Evolutionary conservation across 1,284 basidiomycete species (phyloP).

Genomic region (Xerocomus cyaneibrunnescens): DNA sequence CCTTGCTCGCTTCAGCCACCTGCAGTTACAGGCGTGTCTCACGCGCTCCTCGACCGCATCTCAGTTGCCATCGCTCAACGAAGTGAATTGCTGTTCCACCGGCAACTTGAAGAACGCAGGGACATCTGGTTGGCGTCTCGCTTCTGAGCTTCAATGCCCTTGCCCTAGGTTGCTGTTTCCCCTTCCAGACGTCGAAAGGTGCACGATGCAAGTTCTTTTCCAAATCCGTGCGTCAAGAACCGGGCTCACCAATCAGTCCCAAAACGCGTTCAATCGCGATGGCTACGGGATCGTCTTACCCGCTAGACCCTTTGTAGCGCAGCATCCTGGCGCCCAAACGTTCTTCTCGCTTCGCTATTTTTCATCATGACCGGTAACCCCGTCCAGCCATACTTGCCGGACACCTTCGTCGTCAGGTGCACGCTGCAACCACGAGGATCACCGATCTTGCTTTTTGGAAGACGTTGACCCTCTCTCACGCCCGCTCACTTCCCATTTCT

Average conservation of each 20-base stretch:
- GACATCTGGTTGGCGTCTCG: not conserved
- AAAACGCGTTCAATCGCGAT: slow-evolving; percentile 13
- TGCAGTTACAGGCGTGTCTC: not conserved
- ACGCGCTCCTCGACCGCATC: slow-evolving; percentile 3
- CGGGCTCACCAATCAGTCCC: not conserved
- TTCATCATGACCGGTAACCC: not conserved
- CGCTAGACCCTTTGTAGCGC: not conserved
- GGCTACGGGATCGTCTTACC: slow-evolving; percentile 10
- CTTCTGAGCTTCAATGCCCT: slow-evolving; percentile 10
- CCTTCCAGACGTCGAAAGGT: not conserved
- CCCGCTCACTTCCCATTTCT: not conserved
- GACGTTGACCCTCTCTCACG: not conserved
- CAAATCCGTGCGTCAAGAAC: slow-evolving; percentile 1
- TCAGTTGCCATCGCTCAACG: slow-evolving; percentile 1
- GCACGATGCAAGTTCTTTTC: slow-evolving; percentile 13
- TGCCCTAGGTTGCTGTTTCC: slow-evolving; percentile 2
- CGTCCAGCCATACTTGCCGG: not conserved
- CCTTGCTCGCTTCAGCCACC: slow-evolving; percentile 3
- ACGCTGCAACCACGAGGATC: slow-evolving; percentile 22
- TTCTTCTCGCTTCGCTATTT: not conserved
- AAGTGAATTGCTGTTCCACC: not conserved
- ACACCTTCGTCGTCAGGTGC: not conserved
- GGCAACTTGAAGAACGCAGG: slow-evolving; percentile 5
- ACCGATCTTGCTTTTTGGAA: slow-evolving; percentile 4
- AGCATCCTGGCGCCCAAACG: not conserved